Percentiles rank a stretch among this genome's conserved stretches.
Conservation (phyloP, 1,139 yeast genomes). For the Sugiyamaella castrensis region DNA sequence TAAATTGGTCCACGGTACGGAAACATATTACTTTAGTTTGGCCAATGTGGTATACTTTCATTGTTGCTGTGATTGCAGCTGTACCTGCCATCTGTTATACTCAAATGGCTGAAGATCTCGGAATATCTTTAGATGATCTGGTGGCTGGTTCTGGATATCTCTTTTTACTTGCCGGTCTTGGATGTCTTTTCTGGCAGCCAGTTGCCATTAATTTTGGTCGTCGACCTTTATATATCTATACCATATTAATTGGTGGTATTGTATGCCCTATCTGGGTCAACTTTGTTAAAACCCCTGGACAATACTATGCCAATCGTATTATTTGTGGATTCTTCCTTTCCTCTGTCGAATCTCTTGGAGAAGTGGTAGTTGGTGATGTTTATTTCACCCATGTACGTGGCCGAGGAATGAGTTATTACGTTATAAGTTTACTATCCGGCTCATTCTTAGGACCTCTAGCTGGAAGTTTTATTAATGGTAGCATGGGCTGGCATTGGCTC, state of each 20-base stretch:
- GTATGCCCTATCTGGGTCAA: conserved; percentile 32
- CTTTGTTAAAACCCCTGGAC: conserved; percentile 25
- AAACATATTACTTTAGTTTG: conserved; percentile 35
- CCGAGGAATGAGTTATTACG: conserved; percentile 70
- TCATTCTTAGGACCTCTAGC: conserved; percentile 75
- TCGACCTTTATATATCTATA: conserved; percentile 47
- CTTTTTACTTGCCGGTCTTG: conserved; percentile 48
- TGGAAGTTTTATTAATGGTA: conserved; percentile 63
- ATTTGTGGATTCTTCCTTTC: conserved; percentile 50
- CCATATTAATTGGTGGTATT: conserved; percentile 28
- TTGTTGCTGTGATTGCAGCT: conserved; percentile 47
- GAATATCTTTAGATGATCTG: conserved; percentile 42
- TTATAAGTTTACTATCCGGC: conserved; percentile 70
- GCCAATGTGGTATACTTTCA: conserved; percentile 44
- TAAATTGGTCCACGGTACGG: conserved; percentile 44
- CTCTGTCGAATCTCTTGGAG: conserved; percentile 56
- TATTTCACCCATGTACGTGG: conserved; percentile 78
- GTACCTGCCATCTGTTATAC: conserved; percentile 29
- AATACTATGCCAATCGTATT: conserved; percentile 43
- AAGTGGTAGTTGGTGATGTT: conserved; percentile 39
- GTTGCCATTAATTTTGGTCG: conserved; percentile 53
- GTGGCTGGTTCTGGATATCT: conserved; percentile 52
- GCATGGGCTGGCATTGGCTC: conserved; percentile 69
- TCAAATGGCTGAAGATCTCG: conserved; percentile 37
- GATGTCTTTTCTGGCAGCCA: conserved; percentile 51